Conservation (phyloP, 768 basidiomycete genomes). For the Trametes cubensis region DNA sequence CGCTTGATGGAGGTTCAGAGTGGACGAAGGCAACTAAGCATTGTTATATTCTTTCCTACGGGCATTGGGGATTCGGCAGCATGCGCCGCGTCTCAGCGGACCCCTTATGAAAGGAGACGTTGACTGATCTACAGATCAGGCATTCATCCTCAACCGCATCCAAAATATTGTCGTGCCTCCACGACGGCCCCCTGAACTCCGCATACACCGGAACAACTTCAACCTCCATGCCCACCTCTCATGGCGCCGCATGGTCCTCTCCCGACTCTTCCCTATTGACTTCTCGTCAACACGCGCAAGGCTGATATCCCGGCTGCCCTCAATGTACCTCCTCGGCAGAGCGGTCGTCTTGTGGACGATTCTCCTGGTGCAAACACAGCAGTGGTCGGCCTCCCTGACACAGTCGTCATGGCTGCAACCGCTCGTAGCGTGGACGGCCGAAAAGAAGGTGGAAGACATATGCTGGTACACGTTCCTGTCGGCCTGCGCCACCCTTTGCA, state of each 20-base stretch:
- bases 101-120: slow-evolving; percentile 3
- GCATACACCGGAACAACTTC: slow-evolving; percentile 18
- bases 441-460: slow-evolving; percentile 59
- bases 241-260: slow-evolving; percentile 27
- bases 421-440: slow-evolving; percentile 48
- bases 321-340: slow-evolving; percentile 61
- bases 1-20: too few species aligned
- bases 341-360: slow-evolving; percentile 60
- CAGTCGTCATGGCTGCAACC: slow-evolving; percentile 35
- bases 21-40: too few species aligned
- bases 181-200: slow-evolving; percentile 39
- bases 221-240: slow-evolving; percentile 6
- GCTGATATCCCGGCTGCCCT: slow-evolving; percentile 60
- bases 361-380: slow-evolving; percentile 59
- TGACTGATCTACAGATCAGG: slow-evolving; percentile 42
- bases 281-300: slow-evolving; percentile 62
- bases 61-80: too few species aligned
- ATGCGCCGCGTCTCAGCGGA: too few species aligned
- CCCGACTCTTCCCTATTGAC: slow-evolving; percentile 63
- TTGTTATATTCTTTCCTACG: too few species aligned
- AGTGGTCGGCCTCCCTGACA: slow-evolving; percentile 39
- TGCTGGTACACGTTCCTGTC: slow-evolving; percentile 78
- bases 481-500: slow-evolving; percentile 63
- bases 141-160: slow-evolving; percentile 71
- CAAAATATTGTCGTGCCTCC: slow-evolving; percentile 79